Evolutionary conservation across 164 flowering plant species (phyloP).

Genomic region (Paratinospora sagittata): DNA sequence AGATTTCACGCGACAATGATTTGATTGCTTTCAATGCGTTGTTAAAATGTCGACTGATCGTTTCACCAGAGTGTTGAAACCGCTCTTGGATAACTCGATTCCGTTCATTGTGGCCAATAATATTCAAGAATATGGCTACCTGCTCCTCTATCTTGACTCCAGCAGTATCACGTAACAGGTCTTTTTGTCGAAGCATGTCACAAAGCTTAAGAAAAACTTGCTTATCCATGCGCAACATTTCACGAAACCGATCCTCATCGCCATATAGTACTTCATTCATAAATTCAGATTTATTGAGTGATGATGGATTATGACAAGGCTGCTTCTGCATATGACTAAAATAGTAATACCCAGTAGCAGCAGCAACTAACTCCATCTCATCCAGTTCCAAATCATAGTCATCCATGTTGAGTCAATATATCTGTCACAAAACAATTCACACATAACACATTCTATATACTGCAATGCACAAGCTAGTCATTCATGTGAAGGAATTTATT

Average conservation of each 20-base stretch:
- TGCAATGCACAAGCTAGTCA: slow-evolving; percentile 3
- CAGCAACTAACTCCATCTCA: slow-evolving; percentile 74
- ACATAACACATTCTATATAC: slow-evolving; percentile 7
- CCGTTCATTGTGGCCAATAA: slow-evolving; percentile 70
- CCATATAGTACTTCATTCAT: slow-evolving; percentile 47
- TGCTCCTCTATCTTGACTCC: slow-evolving; percentile 78
- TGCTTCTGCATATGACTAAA: slow-evolving; percentile 33
- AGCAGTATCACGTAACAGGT: slow-evolving; percentile 57
- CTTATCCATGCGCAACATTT: slow-evolving; percentile 74
- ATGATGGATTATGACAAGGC: slow-evolving; percentile 32
- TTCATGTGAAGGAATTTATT: background rate
- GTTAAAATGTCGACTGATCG: slow-evolving; percentile 72
- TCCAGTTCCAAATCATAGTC: slow-evolving; percentile 63
- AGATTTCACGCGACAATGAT: slow-evolving; percentile 63
- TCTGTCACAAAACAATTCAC: slow-evolving; percentile 27
- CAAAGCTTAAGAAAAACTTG: slow-evolving; percentile 53
- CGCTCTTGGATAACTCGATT: slow-evolving; percentile 71
- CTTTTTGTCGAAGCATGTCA: slow-evolving; percentile 45
- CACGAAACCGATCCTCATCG: slow-evolving; percentile 39
- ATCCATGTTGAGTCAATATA: slow-evolving; percentile 35
- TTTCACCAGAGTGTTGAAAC: slow-evolving; percentile 79
- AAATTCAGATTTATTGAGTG: slow-evolving; percentile 35
- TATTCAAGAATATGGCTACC: slow-evolving; percentile 60
- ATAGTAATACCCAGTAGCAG: slow-evolving; percentile 64
- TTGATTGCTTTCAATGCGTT: slow-evolving; percentile 67